Conservation (phyloP, 2,329 filamentous ascomycete genomes). For the Exophiala mesophila region DNA sequence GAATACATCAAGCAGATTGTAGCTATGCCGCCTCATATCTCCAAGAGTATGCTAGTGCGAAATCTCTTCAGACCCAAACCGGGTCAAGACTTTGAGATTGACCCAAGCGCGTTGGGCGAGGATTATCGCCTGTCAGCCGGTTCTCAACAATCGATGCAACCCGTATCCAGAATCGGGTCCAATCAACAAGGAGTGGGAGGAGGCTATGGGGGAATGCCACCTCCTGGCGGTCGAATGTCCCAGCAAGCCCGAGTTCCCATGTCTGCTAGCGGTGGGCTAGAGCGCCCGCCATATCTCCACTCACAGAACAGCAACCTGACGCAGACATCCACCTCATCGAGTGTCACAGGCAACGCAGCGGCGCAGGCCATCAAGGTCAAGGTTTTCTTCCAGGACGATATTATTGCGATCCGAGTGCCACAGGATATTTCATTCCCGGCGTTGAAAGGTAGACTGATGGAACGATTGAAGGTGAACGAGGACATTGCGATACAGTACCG, state of each 20-base stretch:
- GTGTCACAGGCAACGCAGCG: conserved; percentile 21
- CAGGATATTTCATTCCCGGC: conserved; percentile 71
- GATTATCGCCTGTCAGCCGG: conserved; percentile 70
- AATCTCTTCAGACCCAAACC: conserved; percentile 86
- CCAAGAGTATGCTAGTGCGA: conserved; percentile 75
- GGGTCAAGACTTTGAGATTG: conserved; percentile 82
- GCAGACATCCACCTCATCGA: conserved; percentile 37
- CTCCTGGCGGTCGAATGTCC: conserved; percentile 31
- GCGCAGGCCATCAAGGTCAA: conserved; percentile 77
- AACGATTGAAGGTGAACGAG: conserved; percentile 73
- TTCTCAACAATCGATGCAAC: conserved; percentile 62
- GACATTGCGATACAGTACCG: conserved; percentile 75
- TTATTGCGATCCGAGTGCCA: conserved; percentile 86
- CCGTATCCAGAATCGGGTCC: conserved; percentile 61
- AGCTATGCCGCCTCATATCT: conserved; percentile 76
- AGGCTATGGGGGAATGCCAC: conserved; percentile 51
- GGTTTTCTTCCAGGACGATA: conserved; percentile 85
- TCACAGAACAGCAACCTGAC: conserved; percentile 51
- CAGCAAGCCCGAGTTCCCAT: conserved; percentile 36
- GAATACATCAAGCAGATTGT: conserved; percentile 93
- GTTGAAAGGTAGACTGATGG: conserved; percentile 76
- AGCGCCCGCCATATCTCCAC: conserved; percentile 36
- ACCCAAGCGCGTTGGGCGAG: conserved; percentile 59
- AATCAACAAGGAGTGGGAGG: conserved; percentile 57
- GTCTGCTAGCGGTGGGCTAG: conserved; percentile 27